Base-by-base conservation (phyloP, 805 yeast species). In the Priceomyces melissophilus region DNA sequence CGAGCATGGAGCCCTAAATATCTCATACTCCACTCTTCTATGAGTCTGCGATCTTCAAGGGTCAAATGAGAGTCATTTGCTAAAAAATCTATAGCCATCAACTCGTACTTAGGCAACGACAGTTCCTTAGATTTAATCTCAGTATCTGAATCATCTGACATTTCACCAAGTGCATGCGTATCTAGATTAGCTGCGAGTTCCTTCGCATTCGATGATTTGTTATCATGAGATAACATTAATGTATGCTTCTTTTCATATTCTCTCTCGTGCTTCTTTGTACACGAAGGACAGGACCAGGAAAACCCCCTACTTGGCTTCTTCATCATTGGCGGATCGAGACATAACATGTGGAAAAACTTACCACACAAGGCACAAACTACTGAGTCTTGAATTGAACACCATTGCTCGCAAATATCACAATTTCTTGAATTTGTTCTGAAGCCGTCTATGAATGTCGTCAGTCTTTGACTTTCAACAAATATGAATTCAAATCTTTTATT, bases 271-370 rank as follows among this genome's bases (percentile, higher is more conserved):
- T 67, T 73, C 49, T 78, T 76, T n/a, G 82, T 72, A 64, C 97
- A 89, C 4, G 67, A 58, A 23, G 87, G 90, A 67, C 97, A 89
- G 17, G 87, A 76, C 96, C 96, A 90, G 7, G 88, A 86, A 56
- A 87, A 85, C 1, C 96, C 96, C 42, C 95, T 67, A 33, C 86
- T 81, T 1, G 96, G 96, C 53, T 86, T 86, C 47, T 78, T 77
- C 39, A 76, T 58, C 30, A 88, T 61, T 1, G 96, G 96, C 1
- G 96, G 96, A 45, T 84, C 87, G 36, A 89, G 74, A 54, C 98
- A 90, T 29, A 79, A 69, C 78, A 89, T 77, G 63, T 90, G 98
- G 49, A 81, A 87, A 43, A 69, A 69, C 12, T 75, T 71, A 10
- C 71, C 69, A 59, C 98, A 90, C 38, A 75, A 82, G n/a, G 85